Evolutionary conservation across 2,329 filamentous ascomycete genomes (phyloP), one percentile per base, ranked within the genome.

Genomic region (Mollisiaceae sp.): DNA sequence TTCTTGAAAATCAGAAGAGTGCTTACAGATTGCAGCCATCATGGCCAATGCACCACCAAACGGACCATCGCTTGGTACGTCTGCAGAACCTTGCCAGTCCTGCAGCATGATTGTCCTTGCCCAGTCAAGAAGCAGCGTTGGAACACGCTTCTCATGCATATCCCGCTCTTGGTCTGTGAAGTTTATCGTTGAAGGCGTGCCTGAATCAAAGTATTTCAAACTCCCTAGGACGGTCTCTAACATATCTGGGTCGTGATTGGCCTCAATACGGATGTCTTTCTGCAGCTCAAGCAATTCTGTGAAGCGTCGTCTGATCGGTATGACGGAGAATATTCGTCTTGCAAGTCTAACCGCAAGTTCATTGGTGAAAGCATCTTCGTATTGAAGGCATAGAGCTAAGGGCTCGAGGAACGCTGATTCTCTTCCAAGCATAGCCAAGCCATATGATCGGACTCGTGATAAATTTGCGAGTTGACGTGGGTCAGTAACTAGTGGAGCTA

Each of bases 1-100:
- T 57, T 36, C 52, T 35, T 6, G 39, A 6, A 36, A 8, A 2
- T 43, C 35, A 22, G 45, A 38, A 27, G 83, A 4, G 4, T 54
- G 12, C 87, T 84, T 82, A 90, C 92, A 89, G 76, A 97, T 85
- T 27, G 88, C 85, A 36, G 86, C 82, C 56, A 97, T 85, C 36
- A 96, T 83, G 57, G 89, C 87, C 47, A 97, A 79, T 8, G 93
- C 92, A 60, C 92, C 91, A 15, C 92, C 91, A 67, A 93, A 89
- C 15, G 90, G 83, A 36, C 89, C 87, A 72, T 91, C 89, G 62
- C 86, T 88, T 2, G 87, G 82, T 60, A 97, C 85, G 52, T 89
- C 85, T 1, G 91, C 85, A 62, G 86, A 86, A 0, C 92, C 91
- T 73, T 94, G 86, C 94, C 94, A 97, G 67, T 92, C 88, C 63